Evolutionary conservation across 169 alveolate species (phyloP).

Genomic region (Ichthyophthirius multifiliis): DNA sequence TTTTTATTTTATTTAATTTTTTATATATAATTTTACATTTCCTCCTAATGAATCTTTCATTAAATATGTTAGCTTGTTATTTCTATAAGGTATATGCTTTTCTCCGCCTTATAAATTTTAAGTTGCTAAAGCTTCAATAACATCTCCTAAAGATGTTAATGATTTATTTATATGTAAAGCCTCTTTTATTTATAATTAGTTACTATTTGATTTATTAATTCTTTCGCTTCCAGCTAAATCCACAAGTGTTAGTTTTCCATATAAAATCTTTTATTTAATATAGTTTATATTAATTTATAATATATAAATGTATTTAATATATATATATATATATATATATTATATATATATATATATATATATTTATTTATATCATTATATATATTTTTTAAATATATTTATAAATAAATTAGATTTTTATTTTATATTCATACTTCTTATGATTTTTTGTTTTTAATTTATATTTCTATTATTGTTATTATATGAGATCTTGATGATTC

Average conservation of each 20-base stretch:
- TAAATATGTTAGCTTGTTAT: conserved; percentile 85
- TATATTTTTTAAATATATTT: too few relatives aligned
- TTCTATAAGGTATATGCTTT: conserved; percentile 84
- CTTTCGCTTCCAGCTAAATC: conserved; percentile 93
- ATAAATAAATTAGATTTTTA: too few relatives aligned
- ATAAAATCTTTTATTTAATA: conserved; percentile 47
- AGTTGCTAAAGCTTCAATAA: conserved; percentile 83
- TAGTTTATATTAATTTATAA: not conserved
- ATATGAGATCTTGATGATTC: conserved; percentile 87
- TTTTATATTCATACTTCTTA: too few relatives aligned
- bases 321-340: too few relatives aligned
- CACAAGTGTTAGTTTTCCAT: conserved; percentile 84
- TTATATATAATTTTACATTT: conserved; percentile 37
- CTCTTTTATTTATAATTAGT: conserved; percentile 75
- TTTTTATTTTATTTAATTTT: not conserved
- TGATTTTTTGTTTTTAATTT: too few relatives aligned
- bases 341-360: too few relatives aligned
- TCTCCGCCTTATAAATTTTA: conserved; percentile 53
- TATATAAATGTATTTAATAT: not conserved
- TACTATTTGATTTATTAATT: conserved; percentile 69
- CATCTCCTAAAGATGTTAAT: conserved; percentile 88
- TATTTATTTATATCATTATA: not conserved
- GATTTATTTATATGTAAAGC: conserved; percentile 85
- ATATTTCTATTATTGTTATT: too few relatives aligned
- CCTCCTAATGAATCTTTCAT: conserved; percentile 93